Conservation (phyloP, 352 stramenopile genomes). For the Phytopythium delawarense region DNA sequence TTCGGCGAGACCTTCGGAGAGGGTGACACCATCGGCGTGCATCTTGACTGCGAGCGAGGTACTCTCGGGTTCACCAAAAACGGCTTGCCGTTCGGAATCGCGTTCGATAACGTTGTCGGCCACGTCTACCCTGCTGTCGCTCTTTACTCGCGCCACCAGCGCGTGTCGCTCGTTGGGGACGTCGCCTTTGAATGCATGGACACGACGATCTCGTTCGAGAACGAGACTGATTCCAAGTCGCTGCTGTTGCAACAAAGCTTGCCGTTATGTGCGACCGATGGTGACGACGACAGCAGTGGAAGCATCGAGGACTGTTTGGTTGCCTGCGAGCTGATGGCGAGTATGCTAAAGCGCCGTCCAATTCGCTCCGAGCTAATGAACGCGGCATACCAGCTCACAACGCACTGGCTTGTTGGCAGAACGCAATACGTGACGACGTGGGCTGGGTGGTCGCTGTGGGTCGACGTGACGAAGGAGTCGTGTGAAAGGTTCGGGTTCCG, state of each 20-base stretch:
- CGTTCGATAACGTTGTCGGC: slow-evolving; percentile 90
- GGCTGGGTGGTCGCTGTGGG: slow-evolving; percentile 57
- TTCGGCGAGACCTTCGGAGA: slow-evolving; percentile 87
- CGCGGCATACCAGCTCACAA: slow-evolving; percentile 49
- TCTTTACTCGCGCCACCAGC: slow-evolving; percentile 91
- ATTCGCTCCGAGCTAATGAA: slow-evolving; percentile 24
- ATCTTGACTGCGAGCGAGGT: slow-evolving; percentile 80
- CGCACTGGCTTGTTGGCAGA: slow-evolving; percentile 41
- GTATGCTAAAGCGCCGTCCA: slow-evolving; percentile 23
- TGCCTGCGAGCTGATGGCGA: slow-evolving; percentile 56
- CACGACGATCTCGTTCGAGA: not conserved
- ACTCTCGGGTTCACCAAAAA: slow-evolving; percentile 90
- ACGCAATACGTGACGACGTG: slow-evolving; percentile 59
- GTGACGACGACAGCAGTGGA: slow-evolving; percentile 6
- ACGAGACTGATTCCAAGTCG: not conserved
- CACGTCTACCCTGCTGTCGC: slow-evolving; percentile 89
- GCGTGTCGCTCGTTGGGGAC: slow-evolving; percentile 50
- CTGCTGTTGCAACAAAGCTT: not conserved
- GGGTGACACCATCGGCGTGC: slow-evolving; percentile 83
- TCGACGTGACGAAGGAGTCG: slow-evolving; percentile 42
- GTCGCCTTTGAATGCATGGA: not conserved
- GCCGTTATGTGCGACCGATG: not conserved
- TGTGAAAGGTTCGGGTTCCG: slow-evolving; percentile 47
- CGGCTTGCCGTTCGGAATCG: slow-evolving; percentile 74
- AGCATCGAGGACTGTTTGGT: slow-evolving; percentile 55